phyloP scores from a whole-genome alignment of 2,329 filamentous ascomycete species.

The Escovopsis sp. region DNA sequence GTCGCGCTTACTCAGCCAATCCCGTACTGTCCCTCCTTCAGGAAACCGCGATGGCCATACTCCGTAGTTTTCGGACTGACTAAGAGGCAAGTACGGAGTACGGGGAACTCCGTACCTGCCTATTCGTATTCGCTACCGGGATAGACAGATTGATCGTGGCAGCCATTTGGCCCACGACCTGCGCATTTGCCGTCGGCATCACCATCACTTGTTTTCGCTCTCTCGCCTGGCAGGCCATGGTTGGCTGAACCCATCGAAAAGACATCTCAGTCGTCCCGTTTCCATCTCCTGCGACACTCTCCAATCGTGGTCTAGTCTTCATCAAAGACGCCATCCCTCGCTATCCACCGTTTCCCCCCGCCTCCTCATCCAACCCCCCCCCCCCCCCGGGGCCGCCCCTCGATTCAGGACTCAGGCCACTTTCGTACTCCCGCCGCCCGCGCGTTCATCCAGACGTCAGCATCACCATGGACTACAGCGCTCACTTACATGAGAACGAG shows the following conservation, averaged over 20 bases:
- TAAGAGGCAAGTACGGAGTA: constrained; percentile 3
- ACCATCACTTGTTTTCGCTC: not conserved
- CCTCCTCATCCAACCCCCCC: constrained; percentile 10
- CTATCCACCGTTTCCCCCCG: too few relatives aligned
- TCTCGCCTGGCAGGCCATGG: constrained; percentile 3
- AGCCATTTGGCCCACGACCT: not conserved
- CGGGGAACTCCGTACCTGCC: constrained; percentile 5
- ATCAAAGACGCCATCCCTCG: not conserved
- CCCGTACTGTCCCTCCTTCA: not conserved
- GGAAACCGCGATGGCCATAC: too few relatives aligned
- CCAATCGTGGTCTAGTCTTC: not conserved
- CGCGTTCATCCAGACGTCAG: too few relatives aligned
- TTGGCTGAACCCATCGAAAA: constrained; percentile 1
- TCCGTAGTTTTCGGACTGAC: constrained; percentile 8
- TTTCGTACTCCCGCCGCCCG: too few relatives aligned
- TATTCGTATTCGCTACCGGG: too few relatives aligned
- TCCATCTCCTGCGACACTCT: not conserved
- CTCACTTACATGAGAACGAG: constrained; percentile 39
- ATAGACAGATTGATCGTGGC: too few relatives aligned
- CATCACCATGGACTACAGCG: constrained; percentile 41
- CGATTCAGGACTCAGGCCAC: too few relatives aligned
- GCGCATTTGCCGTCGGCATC: constrained; percentile 4
- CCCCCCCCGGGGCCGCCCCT: constrained; percentile 5
- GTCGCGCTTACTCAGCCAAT: constrained; percentile 10
- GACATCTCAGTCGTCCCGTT: not conserved